Conservation (phyloP, 768 basidiomycete genomes). For the Boletus bicolor region DNA sequence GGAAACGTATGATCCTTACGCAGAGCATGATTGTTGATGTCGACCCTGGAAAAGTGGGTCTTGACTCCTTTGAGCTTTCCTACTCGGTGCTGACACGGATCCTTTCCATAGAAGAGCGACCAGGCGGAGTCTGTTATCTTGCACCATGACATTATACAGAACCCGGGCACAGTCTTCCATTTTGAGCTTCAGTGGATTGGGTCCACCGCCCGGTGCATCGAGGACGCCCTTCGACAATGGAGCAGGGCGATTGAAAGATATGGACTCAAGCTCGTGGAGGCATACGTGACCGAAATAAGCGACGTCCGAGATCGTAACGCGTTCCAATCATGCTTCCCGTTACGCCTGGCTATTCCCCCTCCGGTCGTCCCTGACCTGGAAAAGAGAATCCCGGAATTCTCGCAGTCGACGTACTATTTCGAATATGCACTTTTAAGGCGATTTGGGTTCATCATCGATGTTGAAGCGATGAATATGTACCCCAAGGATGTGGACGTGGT, state of each 20-base stretch:
- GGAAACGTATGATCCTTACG: slow-evolving; percentile 70
- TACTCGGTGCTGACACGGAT: slow-evolving; percentile 7
- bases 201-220: slow-evolving; percentile 86
- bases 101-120: slow-evolving; percentile 64
- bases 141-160: slow-evolving; percentile 94
- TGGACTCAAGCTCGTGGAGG: slow-evolving; percentile 89
- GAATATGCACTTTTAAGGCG: slow-evolving; percentile 74
- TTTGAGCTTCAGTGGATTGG: slow-evolving; percentile 98
- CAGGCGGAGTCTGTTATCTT: slow-evolving; percentile 85
- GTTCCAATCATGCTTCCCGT: slow-evolving; percentile 87
- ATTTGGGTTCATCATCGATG: slow-evolving; percentile 80
- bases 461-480: slow-evolving; percentile 76
- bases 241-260: slow-evolving; percentile 80
- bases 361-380: slow-evolving; percentile 68
- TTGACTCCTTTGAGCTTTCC: neutral
- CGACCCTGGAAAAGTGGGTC: slow-evolving; percentile 65
- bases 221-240: slow-evolving; percentile 83
- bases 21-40: slow-evolving; percentile 91
- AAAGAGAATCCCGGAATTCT: slow-evolving; percentile 62
- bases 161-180: slow-evolving; percentile 91
- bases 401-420: slow-evolving; percentile 68
- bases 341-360: slow-evolving; percentile 73
- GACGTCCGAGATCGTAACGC: slow-evolving; percentile 83
- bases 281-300: slow-evolving; percentile 87
- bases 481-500: slow-evolving; percentile 78